Base-by-base conservation (phyloP, 495 filamentous ascomycete species). In the Tuber borchii region DNA sequence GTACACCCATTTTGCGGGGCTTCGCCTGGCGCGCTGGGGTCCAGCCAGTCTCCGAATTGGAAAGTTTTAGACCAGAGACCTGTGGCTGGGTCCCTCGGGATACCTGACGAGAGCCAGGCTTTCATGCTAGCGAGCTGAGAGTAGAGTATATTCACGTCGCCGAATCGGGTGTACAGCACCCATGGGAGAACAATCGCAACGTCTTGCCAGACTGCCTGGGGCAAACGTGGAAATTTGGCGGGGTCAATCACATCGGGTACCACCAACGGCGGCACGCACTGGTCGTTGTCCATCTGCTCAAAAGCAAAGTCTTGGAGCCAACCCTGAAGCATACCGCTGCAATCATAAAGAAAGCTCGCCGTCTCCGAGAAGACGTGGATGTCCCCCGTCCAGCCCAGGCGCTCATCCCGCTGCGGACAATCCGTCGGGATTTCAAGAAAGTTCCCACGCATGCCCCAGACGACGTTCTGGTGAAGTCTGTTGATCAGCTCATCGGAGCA, bases 371-470 rank as follows among this genome's bases (percentile, higher is more conserved):
- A 89, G 1, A 85, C 84, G 70, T 87, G 85, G 16, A 85, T 83
- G 72, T 89, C 87, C 2, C 87, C 88, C 0, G 88, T 88, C 88
- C 87, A 89, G 0, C 88, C 88, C 16, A 89, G 75, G 6, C 87
- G 83, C 76, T 89, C 88, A 71, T 89, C 88, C 48, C 88, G 84
- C 74, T 88, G 87, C 0, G 87, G 87, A 74, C 87, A 89, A 73
- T 89, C 88, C 0, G 86, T 89, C 2, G 87, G 88, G 0, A 89
- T 81, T 31, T 80, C 83, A 72, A 89, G 82, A 71, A 89, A 89
- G 70, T 89, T 89, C 0, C 87, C 86, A 7, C 84, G 83, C 86
- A 89, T 87, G 14, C 85, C 84, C 88, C 87, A 88, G 43, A 83
- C 71, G 6, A 87, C 83, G 71, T 89, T 89, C 9, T 83, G 70